Percentiles rank a stretch among this genome's conserved stretches.
phyloP scores from a whole-genome alignment of 2,329 filamentous ascomycete species.

The Fusarium sp. region DNA sequence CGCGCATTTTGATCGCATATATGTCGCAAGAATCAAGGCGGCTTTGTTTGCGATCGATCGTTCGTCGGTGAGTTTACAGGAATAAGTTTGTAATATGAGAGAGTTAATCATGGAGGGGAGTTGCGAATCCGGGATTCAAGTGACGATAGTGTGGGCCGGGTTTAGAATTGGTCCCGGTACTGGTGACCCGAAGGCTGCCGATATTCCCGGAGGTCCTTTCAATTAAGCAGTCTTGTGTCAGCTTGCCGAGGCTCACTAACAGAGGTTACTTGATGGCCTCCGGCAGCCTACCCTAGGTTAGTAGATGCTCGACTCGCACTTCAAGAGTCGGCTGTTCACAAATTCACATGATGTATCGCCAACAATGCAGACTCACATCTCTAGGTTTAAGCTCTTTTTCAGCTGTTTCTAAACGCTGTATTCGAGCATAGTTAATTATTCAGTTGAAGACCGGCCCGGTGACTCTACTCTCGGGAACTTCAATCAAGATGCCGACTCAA shows the following conservation, averaged over 20 bases:
- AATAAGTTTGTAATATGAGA: slow-evolving; percentile 2
- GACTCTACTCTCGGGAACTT: background rate
- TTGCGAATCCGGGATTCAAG: slow-evolving; percentile 40
- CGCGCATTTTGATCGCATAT: slow-evolving; percentile 29
- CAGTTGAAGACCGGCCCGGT: background rate
- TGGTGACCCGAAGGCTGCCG: slow-evolving; percentile 28
- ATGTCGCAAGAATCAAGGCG: background rate
- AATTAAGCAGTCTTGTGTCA: slow-evolving; percentile 35
- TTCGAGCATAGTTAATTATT: too few relatives aligned
- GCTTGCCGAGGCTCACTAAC: slow-evolving; percentile 31
- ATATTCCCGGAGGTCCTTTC: slow-evolving; percentile 26
- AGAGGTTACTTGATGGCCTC: slow-evolving; percentile 8
- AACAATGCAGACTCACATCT: background rate
- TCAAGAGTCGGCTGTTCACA: background rate
- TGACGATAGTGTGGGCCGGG: slow-evolving; percentile 41
- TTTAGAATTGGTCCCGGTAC: slow-evolving; percentile 40
- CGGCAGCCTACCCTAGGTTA: slow-evolving; percentile 24
- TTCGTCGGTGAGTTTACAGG: slow-evolving; percentile 13
- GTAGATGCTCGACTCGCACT: background rate
- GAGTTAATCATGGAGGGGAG: slow-evolving; percentile 30
- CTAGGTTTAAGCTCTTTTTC: background rate
- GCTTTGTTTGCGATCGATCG: background rate
- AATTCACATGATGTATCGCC: background rate
- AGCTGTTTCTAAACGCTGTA: too few relatives aligned
- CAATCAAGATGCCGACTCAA: background rate